Percentiles rank a stretch among this genome's conserved stretches.
phyloP scores from a whole-genome alignment of 2,329 filamentous ascomycete genomes.

The Neocucurbitaria cava region DNA sequence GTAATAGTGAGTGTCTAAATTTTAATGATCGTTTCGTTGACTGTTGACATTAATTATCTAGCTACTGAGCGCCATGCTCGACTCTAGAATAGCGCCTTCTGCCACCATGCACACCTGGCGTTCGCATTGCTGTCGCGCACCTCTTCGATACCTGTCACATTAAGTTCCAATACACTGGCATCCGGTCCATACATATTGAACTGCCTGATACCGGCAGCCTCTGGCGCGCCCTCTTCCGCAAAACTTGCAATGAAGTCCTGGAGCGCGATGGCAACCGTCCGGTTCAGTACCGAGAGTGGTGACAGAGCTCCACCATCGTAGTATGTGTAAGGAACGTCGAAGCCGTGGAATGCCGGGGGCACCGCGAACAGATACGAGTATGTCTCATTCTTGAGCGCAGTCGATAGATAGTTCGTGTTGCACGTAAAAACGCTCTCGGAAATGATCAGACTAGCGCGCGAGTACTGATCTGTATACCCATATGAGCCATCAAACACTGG shows the following conservation, averaged over 20 bases:
- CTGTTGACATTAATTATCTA: background rate
- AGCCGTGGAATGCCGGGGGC: slow-evolving; percentile 61
- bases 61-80: background rate
- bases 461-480: slow-evolving; percentile 55
- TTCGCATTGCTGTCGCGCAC: slow-evolving; percentile 56
- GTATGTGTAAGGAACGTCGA: slow-evolving; percentile 62
- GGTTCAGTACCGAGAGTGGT: slow-evolving; percentile 31
- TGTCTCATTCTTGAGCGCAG: slow-evolving; percentile 55
- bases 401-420: slow-evolving; percentile 60
- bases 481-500: slow-evolving; percentile 55
- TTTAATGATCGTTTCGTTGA: background rate
- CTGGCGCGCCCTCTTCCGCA: slow-evolving; percentile 49
- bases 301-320: slow-evolving; percentile 50
- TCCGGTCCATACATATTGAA: slow-evolving; percentile 58
- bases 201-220: slow-evolving; percentile 47
- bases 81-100: slow-evolving; percentile 54
- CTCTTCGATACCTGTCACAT: slow-evolving; percentile 50
- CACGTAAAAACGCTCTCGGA: slow-evolving; percentile 58
- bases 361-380: slow-evolving; percentile 62
- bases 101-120: slow-evolving; percentile 61
- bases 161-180: slow-evolving; percentile 54
- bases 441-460: slow-evolving; percentile 51
- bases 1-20: background rate
- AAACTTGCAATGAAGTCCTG: slow-evolving; percentile 57
- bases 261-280: slow-evolving; percentile 51